Evolutionary conservation across 106 monocot species (phyloP).

Genomic region (Allium sativum): DNA sequence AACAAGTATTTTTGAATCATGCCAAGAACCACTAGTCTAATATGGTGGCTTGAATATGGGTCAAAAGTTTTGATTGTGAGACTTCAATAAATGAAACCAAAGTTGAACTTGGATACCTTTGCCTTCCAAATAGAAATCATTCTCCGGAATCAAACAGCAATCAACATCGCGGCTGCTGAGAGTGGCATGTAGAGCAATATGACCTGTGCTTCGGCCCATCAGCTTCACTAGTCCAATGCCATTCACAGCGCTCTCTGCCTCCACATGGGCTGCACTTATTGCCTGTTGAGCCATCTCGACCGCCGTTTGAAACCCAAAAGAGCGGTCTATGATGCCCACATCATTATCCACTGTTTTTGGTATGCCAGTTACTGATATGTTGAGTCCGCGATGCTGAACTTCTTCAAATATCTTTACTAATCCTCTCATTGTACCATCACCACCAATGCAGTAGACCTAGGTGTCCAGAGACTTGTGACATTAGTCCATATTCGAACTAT

Average conservation of each 20-base stretch:
- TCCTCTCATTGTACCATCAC: slow-evolving; percentile 89
- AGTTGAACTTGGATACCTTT: slow-evolving; percentile 5
- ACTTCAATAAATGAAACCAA: no score
- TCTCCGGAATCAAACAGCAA: slow-evolving; percentile 83
- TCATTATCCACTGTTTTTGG: slow-evolving; percentile 96
- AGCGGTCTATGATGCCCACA: slow-evolving; percentile 85
- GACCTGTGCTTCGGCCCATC: slow-evolving; percentile 87
- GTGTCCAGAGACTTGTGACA: neutral
- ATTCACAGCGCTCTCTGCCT: slow-evolving; percentile 81
- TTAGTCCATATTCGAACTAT: no score
- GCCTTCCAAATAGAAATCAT: slow-evolving; percentile 66
- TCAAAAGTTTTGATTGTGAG: no score
- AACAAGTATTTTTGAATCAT: no score
- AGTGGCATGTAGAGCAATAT: slow-evolving; percentile 74
- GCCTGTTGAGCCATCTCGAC: slow-evolving; percentile 82
- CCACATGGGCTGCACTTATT: slow-evolving; percentile 61
- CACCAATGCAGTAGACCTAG: slow-evolving; percentile 71
- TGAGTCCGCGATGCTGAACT: slow-evolving; percentile 37
- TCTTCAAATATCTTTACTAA: slow-evolving; percentile 53
- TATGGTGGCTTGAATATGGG: no score
- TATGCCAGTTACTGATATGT: slow-evolving; percentile 51
- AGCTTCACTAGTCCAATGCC: slow-evolving; percentile 87
- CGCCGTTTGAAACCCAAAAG: slow-evolving; percentile 90
- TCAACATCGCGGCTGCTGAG: slow-evolving; percentile 81
- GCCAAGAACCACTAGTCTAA: no score